Percentiles rank a stretch among this genome's conserved stretches.
Evolutionary conservation across 2,329 filamentous ascomycete genomes (phyloP).

Genomic region (Hypoxylon sp.): DNA sequence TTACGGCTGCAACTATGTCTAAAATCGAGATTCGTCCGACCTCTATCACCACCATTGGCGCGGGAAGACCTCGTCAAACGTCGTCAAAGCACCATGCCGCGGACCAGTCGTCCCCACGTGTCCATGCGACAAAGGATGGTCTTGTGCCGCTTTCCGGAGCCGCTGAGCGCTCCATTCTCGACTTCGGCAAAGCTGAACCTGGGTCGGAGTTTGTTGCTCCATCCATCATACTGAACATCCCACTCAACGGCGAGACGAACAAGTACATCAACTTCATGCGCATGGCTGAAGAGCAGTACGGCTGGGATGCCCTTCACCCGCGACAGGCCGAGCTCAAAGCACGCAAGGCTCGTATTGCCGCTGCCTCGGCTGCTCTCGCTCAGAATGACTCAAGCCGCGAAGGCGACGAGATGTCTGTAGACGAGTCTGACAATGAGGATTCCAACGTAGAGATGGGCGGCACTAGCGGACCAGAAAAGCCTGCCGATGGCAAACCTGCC

Average conservation of each 20-base stretch:
- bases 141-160: slow-evolving; percentile 47
- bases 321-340: slow-evolving; percentile 88
- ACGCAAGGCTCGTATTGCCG: slow-evolving; percentile 85
- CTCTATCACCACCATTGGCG: slow-evolving; percentile 47
- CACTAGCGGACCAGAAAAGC: slow-evolving; percentile 66
- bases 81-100: slow-evolving; percentile 50
- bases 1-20: slow-evolving; percentile 35
- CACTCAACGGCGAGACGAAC: slow-evolving; percentile 81
- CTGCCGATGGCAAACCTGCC: slow-evolving; percentile 65
- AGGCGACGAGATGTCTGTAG: slow-evolving; percentile 84
- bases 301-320: slow-evolving; percentile 92
- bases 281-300: slow-evolving; percentile 91
- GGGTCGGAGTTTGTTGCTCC: slow-evolving; percentile 69
- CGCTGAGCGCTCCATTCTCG: slow-evolving; percentile 64
- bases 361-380: slow-evolving; percentile 85
- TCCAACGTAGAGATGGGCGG: slow-evolving; percentile 90
- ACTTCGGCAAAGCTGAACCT: slow-evolving; percentile 66
- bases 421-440: slow-evolving; percentile 76
- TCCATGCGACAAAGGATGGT: slow-evolving; percentile 58
- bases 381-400: slow-evolving; percentile 73
- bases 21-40: slow-evolving; percentile 47
- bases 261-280: slow-evolving; percentile 96
- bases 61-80: slow-evolving; percentile 41
- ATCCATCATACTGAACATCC: slow-evolving; percentile 85
- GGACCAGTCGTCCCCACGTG: slow-evolving; percentile 58